These are phyloP conservation scores for Homolaphlyctis polyrhiza DNA, from an alignment of 371 early-diverging fungal species.

Conservation along the genomic window DNA sequence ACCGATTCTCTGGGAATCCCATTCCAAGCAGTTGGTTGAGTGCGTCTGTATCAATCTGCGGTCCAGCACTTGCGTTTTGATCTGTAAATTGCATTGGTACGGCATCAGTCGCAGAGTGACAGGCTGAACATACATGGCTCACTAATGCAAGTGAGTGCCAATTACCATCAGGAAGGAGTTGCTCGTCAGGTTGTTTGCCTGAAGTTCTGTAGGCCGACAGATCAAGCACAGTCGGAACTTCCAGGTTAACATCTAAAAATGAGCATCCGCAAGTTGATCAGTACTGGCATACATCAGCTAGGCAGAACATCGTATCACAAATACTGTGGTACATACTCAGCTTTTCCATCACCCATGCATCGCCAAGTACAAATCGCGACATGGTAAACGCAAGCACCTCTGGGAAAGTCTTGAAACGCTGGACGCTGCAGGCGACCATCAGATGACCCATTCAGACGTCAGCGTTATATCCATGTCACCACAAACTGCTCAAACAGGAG, in stretches of 20 bases:
- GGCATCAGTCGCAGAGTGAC: too few species aligned
- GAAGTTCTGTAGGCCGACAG: slow-evolving; percentile 40
- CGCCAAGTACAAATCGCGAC: slow-evolving; percentile 76
- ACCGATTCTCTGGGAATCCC: slow-evolving; percentile 86
- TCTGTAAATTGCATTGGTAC: too few species aligned
- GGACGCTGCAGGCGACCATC: slow-evolving; percentile 45
- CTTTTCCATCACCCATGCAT: slow-evolving; percentile 72
- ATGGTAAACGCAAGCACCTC: slow-evolving; percentile 73
- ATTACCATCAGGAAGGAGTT: slow-evolving; percentile 62
- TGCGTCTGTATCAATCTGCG: slow-evolving; percentile 55
- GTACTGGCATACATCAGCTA: too few species aligned
- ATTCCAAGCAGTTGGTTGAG: slow-evolving; percentile 74
- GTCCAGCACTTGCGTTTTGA: slow-evolving; percentile 34
- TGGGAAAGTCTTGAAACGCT: slow-evolving; percentile 79
- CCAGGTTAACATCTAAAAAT: slow-evolving; percentile 26
- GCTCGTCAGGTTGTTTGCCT: slow-evolving; percentile 70
- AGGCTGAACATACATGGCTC: too few species aligned
- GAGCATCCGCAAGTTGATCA: background rate
- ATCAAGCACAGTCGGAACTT: slow-evolving; percentile 23
- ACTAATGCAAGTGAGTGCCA: too few species aligned
- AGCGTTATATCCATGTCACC: background rate
- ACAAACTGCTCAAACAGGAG: too few species aligned
- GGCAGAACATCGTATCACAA: too few species aligned
- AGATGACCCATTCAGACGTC: background rate
- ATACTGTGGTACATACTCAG: slow-evolving; percentile 50